phyloP scores from a whole-genome alignment of 208 protist species.

The Leishmania arabica region DNA sequence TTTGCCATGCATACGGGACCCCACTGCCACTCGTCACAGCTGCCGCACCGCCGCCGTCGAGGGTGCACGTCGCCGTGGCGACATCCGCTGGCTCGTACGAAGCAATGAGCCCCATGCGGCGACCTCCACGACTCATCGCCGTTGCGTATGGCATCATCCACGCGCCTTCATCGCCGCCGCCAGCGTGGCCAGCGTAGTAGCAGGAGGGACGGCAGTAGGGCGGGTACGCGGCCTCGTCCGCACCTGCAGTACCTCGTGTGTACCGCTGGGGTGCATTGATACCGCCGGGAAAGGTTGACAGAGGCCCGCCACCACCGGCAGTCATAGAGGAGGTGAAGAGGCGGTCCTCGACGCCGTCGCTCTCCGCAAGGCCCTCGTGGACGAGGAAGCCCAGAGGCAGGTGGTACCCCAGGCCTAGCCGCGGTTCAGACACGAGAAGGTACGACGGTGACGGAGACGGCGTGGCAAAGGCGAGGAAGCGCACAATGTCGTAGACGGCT shows the following conservation, averaged over 20 bases:
- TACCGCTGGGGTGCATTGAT: slow-evolving; percentile 18
- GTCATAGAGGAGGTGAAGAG: slow-evolving; percentile 13
- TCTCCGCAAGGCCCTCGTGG: slow-evolving; percentile 48
- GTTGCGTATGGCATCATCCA: slow-evolving; percentile 42
- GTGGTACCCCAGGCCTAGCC: slow-evolving; percentile 81
- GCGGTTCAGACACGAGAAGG: slow-evolving; percentile 77
- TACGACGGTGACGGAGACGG: slow-evolving; percentile 78
- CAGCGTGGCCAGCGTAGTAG: slow-evolving; percentile 4
- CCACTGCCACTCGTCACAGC: slow-evolving; percentile 4
- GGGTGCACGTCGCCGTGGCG: neutral
- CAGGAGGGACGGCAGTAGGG: neutral
- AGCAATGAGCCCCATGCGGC: slow-evolving; percentile 60
- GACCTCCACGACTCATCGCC: slow-evolving; percentile 41
- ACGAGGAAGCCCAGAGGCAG: slow-evolving; percentile 77
- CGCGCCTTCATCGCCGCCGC: slow-evolving; percentile 2
- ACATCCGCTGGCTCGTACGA: slow-evolving; percentile 51
- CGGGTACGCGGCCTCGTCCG: neutral
- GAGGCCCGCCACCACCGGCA: slow-evolving; percentile 8
- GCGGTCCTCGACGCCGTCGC: slow-evolving; percentile 27
- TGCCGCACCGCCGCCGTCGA: neutral
- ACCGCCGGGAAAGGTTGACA: neutral
- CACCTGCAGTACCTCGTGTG: slow-evolving; percentile 15
- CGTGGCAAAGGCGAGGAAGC: slow-evolving; percentile 56
- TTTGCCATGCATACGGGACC: slow-evolving; percentile 24
- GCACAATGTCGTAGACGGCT: slow-evolving; percentile 75